A percentile compares a stretch with the other conserved stretches of the same genome.
These are phyloP conservation scores for Gloeopeniophorella convolvens DNA, from an alignment of 768 basidiomycete genomes.

Conservation along the genomic window DNA sequence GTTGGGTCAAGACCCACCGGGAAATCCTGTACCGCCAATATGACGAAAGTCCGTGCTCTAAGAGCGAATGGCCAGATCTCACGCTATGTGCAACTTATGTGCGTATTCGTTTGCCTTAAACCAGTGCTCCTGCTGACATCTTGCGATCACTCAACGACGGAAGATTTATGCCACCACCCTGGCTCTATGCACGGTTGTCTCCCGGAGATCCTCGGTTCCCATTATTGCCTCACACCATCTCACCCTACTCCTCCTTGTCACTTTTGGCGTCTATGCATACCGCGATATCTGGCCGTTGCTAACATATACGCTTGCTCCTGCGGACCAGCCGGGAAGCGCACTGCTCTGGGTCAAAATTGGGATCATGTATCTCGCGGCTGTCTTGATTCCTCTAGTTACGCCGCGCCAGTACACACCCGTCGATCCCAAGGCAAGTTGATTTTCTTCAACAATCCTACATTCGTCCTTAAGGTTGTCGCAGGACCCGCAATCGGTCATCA, in stretches of 20 bases:
- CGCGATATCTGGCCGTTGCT: slow-evolving; percentile 54
- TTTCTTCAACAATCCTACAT: neutral
- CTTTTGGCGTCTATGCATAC: slow-evolving; percentile 45
- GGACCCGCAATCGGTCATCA: slow-evolving; percentile 24
- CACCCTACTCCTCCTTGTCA: slow-evolving; percentile 40
- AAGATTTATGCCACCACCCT: slow-evolving; percentile 23
- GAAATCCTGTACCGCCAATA: slow-evolving; percentile 11
- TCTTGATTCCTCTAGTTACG: slow-evolving; percentile 46
- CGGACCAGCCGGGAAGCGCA: slow-evolving; percentile 41
- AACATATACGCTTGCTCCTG: slow-evolving; percentile 44
- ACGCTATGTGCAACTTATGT: slow-evolving; percentile 31
- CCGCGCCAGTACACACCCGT: slow-evolving; percentile 55
- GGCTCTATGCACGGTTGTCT: slow-evolving; percentile 17
- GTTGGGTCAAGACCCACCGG: slow-evolving; percentile 25
- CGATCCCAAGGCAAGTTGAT: slow-evolving; percentile 41
- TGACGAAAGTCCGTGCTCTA: neutral
- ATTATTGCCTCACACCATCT: slow-evolving; percentile 39
- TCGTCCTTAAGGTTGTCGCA: neutral
- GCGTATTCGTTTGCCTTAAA: slow-evolving; percentile 16
- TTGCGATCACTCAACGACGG: neutral
- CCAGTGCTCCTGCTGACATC: neutral
- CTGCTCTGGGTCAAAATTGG: slow-evolving; percentile 49
- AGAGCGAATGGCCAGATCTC: slow-evolving; percentile 16
- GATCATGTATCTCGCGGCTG: slow-evolving; percentile 39
- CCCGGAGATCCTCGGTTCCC: neutral